phyloP scores from a whole-genome alignment of 2,329 filamentous ascomycete genomes.

The Cordyceps cicadae region DNA sequence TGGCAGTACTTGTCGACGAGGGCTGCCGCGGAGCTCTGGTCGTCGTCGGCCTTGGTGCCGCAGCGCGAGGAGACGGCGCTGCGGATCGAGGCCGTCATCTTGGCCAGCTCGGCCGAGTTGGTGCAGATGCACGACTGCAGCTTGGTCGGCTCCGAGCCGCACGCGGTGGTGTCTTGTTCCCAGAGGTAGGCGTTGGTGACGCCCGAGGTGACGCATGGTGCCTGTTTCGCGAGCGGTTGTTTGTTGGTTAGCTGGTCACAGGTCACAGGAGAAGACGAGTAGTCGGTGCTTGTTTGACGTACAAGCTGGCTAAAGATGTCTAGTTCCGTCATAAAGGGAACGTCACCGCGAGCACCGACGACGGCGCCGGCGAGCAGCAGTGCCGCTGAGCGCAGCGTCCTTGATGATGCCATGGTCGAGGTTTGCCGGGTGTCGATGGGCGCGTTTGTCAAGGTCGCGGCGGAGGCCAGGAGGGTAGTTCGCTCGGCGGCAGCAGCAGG shows the following conservation, averaged over 20 bases:
- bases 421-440: neutral
- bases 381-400: neutral
- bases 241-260: neutral
- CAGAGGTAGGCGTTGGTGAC: constrained; percentile 31
- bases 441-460: neutral
- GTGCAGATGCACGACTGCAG: constrained; percentile 42
- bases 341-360: constrained; percentile 2
- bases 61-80: constrained; percentile 30
- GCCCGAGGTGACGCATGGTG: constrained; percentile 35
- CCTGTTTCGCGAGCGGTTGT: constrained; percentile 25
- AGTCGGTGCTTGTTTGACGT: constrained; percentile 1
- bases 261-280: no score
- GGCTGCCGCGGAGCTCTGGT: constrained; percentile 31
- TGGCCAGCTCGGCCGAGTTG: constrained; percentile 29
- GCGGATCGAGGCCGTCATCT: constrained; percentile 22
- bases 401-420: neutral
- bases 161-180: constrained; percentile 25
- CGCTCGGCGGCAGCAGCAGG: neutral
- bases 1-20: constrained; percentile 37
- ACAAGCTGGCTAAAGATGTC: constrained; percentile 28
- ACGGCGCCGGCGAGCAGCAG: neutral
- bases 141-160: constrained; percentile 32
- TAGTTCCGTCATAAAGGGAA: constrained; percentile 31
- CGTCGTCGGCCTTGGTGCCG: constrained; percentile 34
- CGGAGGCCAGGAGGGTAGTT: neutral